Base-by-base conservation (phyloP, 1,284 basidiomycete species). In the Entoloma clypeatum region DNA sequence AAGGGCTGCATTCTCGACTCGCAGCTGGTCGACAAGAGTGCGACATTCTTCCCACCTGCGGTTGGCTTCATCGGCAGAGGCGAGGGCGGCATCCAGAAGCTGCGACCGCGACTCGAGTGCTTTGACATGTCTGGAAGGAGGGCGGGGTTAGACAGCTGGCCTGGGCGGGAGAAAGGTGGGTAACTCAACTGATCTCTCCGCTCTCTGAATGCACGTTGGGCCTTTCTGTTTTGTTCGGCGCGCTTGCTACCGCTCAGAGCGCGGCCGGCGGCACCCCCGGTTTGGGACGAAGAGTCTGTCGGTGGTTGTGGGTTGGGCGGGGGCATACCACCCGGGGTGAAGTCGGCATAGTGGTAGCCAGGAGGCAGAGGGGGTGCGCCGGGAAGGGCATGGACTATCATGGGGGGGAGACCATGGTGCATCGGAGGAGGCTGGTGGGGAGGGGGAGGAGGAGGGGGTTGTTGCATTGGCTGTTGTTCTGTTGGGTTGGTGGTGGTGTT, bases 221-320 rank as follows among this genome's bases (percentile, higher is more conserved):
- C 87, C 56, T 88, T 90, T 52, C 87, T 70, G 60, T 91, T 91
- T 67, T 91, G 87, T 54, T 91, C 88, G 25, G 88, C 88, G 8
- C 86, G 76, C 58, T 90, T 90, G 57, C 79, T 86, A 56, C 74
- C 77, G 60, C 81, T 86, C 34, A 90, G 69, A 17, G 74, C 63
- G 36, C 83, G 67, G 25, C 72, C 71, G 13, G 62, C 58, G 17
- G 63, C 54, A 19, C 63, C 48, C 39, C 54, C 55, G 18, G 55
- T 45, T 3, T 61, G 52, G 9, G 58, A 59, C 1, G 62, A 53
- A 41, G 63, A 58, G 31, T 61, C 58, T 13, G 55, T 57, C 13
- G 61, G 60, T 25, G 60, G 62, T 11, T 65, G 66, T 32, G 55
- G 51, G 24, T 47, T 56, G 45, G 45, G 55, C 1, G 62, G 67